Evolutionary conservation across 768 basidiomycete genomes (phyloP).

Genomic region (Trametes punicea): DNA sequence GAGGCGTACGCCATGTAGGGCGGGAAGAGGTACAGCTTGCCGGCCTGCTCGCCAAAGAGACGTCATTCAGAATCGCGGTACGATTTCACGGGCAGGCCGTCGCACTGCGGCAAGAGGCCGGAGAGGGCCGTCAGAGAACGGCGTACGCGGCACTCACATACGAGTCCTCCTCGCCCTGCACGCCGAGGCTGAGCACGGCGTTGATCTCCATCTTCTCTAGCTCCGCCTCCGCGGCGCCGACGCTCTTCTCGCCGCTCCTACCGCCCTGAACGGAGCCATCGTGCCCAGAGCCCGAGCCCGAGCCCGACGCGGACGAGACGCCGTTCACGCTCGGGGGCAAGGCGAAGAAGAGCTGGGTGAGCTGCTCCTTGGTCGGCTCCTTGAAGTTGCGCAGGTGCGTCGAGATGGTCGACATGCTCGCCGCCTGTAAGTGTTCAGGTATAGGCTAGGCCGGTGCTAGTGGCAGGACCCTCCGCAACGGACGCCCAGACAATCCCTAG

Average conservation of each 20-base stretch:
- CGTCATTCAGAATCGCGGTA: neutral
- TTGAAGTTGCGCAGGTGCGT: slow-evolving; percentile 89
- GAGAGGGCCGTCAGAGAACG: no score
- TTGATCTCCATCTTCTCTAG: slow-evolving; percentile 82
- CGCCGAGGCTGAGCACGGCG: slow-evolving; percentile 78
- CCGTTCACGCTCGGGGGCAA: slow-evolving; percentile 47
- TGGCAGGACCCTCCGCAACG: no score
- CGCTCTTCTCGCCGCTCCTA: slow-evolving; percentile 20
- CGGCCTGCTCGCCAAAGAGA: slow-evolving; percentile 55
- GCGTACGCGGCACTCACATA: slow-evolving; percentile 60
- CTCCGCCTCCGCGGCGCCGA: slow-evolving; percentile 33
- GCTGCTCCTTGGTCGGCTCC: slow-evolving; percentile 87
- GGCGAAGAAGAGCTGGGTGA: slow-evolving; percentile 84
- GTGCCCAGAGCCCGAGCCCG: neutral
- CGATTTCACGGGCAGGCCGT: no score
- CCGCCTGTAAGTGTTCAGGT: neutral
- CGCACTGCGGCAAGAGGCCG: neutral
- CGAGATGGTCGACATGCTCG: slow-evolving; percentile 73
- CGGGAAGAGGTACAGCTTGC: slow-evolving; percentile 83
- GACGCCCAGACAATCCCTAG: no score
- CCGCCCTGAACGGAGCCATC: neutral
- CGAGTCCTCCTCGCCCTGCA: slow-evolving; percentile 82
- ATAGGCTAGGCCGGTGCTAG: neutral
- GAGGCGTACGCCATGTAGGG: slow-evolving; percentile 91
- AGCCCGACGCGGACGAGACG: slow-evolving; percentile 6